phyloP scores from a whole-genome alignment of 164 flowering plant genomes.

The Santalum album region DNA sequence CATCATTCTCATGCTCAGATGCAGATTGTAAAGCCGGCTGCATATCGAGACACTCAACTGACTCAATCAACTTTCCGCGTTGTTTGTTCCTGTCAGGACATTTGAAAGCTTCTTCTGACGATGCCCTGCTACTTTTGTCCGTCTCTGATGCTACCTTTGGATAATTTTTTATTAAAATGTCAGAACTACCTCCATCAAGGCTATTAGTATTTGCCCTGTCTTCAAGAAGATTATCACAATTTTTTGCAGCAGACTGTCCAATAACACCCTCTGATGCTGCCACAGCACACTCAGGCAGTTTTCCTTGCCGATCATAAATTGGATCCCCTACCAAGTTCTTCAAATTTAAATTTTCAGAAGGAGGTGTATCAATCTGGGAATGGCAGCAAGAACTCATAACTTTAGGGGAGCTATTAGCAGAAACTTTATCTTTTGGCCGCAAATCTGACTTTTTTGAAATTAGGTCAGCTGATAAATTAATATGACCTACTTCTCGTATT shows the following conservation, averaged over 20 bases:
- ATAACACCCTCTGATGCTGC: not conserved
- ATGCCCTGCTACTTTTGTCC: constrained; percentile 13
- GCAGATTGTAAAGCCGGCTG: constrained; percentile 19
- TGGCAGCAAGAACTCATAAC: constrained; percentile 7
- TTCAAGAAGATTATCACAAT: constrained; percentile 1
- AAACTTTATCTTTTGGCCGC: constrained; percentile 9
- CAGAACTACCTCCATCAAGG: constrained; percentile 10
- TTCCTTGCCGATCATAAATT: constrained; percentile 4
- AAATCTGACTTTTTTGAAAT: not conserved
- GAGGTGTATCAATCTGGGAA: constrained; percentile 7
- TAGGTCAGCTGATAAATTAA: constrained; percentile 2
- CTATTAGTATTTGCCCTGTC: constrained; percentile 6
- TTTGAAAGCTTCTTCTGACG: constrained; percentile 14
- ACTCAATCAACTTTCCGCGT: constrained; percentile 14
- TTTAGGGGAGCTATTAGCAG: constrained; percentile 14
- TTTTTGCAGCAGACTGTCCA: constrained; percentile 8
- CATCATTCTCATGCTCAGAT: constrained; percentile 42
- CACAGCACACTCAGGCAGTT: not conserved
- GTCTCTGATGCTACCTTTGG: constrained; percentile 24
- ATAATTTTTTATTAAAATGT: constrained; percentile 12
- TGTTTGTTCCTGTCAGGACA: constrained; percentile 13
- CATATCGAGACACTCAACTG: constrained; percentile 12
- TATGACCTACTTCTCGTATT: constrained; percentile 3
- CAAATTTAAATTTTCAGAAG: constrained; percentile 5
- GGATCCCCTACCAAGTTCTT: constrained; percentile 19